Conservation (phyloP, 768 basidiomycete species). For the Cytidiella melzeri region DNA sequence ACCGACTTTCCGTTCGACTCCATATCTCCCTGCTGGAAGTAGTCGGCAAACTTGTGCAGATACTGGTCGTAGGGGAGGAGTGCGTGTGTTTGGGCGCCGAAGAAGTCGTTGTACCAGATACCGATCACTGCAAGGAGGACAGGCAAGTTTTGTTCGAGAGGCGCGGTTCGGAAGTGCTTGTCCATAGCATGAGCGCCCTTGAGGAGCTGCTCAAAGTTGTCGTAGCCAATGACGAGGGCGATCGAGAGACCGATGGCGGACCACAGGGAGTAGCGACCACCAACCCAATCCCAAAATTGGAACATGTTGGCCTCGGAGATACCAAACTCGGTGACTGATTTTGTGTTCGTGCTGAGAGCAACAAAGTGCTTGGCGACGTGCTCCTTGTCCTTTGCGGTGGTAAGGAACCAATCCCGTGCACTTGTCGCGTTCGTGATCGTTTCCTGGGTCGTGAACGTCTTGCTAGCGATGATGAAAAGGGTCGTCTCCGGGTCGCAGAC, state of each 20-base stretch:
- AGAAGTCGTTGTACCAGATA: slow-evolving; percentile 99
- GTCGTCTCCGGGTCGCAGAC: slow-evolving; percentile 86
- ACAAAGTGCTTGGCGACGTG: slow-evolving; percentile 99
- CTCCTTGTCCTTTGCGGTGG: slow-evolving; percentile 71
- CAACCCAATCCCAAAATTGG: slow-evolving; percentile 99
- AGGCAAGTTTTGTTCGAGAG: slow-evolving; percentile 86
- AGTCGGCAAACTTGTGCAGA: slow-evolving; percentile 98
- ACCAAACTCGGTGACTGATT: slow-evolving; percentile 89
- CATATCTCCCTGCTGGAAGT: slow-evolving; percentile 99
- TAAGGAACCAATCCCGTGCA: slow-evolving; percentile 92
- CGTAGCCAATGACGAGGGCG: slow-evolving; percentile 86
- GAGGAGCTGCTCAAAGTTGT: slow-evolving; percentile 87
- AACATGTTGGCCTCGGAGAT: slow-evolving; percentile 95
- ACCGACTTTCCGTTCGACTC: slow-evolving; percentile 98
- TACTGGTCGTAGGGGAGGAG: slow-evolving; percentile 98
- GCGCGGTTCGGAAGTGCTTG: slow-evolving; percentile 88
- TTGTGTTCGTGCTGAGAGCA: slow-evolving; percentile 93
- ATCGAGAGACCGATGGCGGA: slow-evolving; percentile 96
- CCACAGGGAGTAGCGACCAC: slow-evolving; percentile 97
- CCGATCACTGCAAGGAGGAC: slow-evolving; percentile 86
- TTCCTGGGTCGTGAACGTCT: slow-evolving; percentile 99
- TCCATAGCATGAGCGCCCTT: slow-evolving; percentile 97
- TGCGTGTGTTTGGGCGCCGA: slow-evolving; percentile 91
- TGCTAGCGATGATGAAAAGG: slow-evolving; percentile 96
- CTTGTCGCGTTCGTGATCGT: slow-evolving; percentile 98